These are phyloP conservation scores for Ganoderma sinense DNA, from an alignment of 1,284 basidiomycete species.

Conservation along the genomic window DNA sequence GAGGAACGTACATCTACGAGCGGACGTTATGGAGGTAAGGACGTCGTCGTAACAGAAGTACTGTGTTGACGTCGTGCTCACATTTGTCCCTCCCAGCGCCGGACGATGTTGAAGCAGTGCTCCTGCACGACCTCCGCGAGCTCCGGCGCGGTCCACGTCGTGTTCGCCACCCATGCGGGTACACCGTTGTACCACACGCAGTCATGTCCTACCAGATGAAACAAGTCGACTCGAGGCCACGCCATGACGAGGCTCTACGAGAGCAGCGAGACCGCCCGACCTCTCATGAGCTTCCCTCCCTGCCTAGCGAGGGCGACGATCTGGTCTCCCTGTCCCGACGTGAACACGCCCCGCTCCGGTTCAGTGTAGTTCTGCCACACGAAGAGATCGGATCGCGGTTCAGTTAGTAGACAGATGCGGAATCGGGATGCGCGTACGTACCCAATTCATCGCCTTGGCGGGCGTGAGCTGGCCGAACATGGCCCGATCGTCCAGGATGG, in stretches of 20 bases:
- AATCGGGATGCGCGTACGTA: constrained; percentile 32
- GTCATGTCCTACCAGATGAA: constrained; percentile 45
- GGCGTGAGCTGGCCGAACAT: constrained; percentile 60
- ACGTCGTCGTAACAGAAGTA: neutral
- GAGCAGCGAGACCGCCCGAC: constrained; percentile 11
- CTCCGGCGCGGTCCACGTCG: constrained; percentile 49
- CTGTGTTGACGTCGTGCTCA: constrained; percentile 41
- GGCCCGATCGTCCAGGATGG: constrained; percentile 47
- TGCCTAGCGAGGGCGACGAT: constrained; percentile 52
- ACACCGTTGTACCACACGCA: constrained; percentile 65
- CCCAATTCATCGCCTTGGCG: constrained; percentile 66
- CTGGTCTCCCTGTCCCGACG: constrained; percentile 51
- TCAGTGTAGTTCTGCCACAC: constrained; percentile 55
- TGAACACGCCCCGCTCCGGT: constrained; percentile 54
- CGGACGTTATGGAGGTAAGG: neutral
- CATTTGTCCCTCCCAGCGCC: constrained; percentile 58
- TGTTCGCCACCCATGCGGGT: constrained; percentile 55
- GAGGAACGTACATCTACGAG: neutral
- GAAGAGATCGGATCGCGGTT: neutral
- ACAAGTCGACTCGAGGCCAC: neutral
- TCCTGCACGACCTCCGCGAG: constrained; percentile 53
- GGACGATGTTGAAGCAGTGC: constrained; percentile 55
- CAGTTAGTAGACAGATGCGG: neutral
- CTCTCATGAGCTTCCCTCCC: constrained; percentile 46
- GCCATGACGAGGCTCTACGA: neutral